Conservation (phyloP, 441 rosid genomes). For the Codiaeum variegatum region DNA sequence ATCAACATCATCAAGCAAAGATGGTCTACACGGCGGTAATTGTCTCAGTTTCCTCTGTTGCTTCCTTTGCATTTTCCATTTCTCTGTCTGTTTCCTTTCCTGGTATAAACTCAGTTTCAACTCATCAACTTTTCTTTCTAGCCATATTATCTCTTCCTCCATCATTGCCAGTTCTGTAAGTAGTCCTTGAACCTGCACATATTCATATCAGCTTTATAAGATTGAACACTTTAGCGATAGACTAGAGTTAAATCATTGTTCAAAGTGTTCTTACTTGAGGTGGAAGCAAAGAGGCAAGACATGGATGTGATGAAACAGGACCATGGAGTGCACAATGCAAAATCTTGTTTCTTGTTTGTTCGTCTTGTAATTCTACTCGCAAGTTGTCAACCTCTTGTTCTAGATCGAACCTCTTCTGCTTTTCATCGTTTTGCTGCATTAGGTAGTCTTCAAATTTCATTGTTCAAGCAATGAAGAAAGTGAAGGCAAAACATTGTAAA, state of each 20-base stretch:
- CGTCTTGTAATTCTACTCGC: conserved; percentile 56
- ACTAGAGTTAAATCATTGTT: too few species aligned
- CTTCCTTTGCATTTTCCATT: conserved; percentile 37
- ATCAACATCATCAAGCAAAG: conserved; percentile 18
- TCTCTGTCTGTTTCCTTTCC: conserved; percentile 49
- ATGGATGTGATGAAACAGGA: conserved; percentile 42
- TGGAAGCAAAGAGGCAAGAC: conserved; percentile 58
- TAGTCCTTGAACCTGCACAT: conserved; percentile 55
- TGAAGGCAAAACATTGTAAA: background rate
- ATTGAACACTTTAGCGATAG: too few species aligned
- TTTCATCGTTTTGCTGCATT: conserved; percentile 44
- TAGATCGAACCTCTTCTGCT: conserved; percentile 42
- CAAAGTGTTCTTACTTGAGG: conserved; percentile 42
- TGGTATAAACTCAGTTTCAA: conserved; percentile 54
- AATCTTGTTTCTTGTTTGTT: conserved; percentile 48
- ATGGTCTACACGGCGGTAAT: conserved; percentile 23
- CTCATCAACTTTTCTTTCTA: conserved; percentile 65
- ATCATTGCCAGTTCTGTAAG: conserved; percentile 62
- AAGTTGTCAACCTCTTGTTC: conserved; percentile 62
- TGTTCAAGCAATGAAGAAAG: conserved; percentile 7
- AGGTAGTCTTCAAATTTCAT: conserved; percentile 86
- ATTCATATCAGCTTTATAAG: background rate
- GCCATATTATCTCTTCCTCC: conserved; percentile 70
- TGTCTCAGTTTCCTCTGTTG: conserved; percentile 26
- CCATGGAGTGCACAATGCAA: conserved; percentile 51